A percentile compares a stretch with the other conserved stretches of the same genome.
phyloP scores from a whole-genome alignment of 371 early-diverging fungal genomes.

The Globomyces sp. region DNA sequence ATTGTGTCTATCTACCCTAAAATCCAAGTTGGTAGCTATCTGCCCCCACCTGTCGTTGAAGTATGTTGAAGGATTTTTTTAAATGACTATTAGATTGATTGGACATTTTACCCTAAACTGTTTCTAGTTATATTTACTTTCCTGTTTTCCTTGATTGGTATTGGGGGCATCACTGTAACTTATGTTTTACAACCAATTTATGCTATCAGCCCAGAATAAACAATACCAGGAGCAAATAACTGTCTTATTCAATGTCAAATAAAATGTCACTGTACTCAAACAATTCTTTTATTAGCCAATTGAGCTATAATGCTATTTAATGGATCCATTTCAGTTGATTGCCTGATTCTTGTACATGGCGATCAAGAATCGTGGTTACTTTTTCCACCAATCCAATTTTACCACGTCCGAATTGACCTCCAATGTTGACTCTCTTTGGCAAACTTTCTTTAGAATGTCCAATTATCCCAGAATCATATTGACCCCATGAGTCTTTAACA shows the following conservation, averaged over 20 bases:
- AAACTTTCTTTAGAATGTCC: constrained; percentile 18
- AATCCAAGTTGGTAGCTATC: not conserved
- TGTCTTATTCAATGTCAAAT: too few species aligned
- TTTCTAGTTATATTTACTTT: constrained; percentile 3
- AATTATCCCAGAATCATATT: constrained; percentile 36
- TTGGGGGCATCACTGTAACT: not conserved
- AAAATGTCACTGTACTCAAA: not conserved
- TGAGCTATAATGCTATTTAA: constrained; percentile 15
- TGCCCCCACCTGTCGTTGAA: not conserved
- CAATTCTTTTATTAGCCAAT: not conserved
- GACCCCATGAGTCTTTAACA: constrained; percentile 45
- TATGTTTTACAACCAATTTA: constrained; percentile 4
- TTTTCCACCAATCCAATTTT: constrained; percentile 49
- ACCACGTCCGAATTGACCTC: constrained; percentile 44
- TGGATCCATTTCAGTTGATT: not conserved
- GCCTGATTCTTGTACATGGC: constrained; percentile 10
- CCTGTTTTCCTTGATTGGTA: not conserved
- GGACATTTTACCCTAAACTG: constrained; percentile 10
- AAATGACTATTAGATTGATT: constrained; percentile 2
- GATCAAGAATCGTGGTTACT: constrained; percentile 29
- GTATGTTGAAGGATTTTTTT: not conserved
- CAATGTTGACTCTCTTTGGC: constrained; percentile 25
- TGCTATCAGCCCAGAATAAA: not conserved
- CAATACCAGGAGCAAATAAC: too few species aligned
- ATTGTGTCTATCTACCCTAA: constrained; percentile 7